Evolutionary conservation across 768 basidiomycete species (phyloP), one percentile per base, ranked within the genome.

Genomic region (Trametes cinnabarina): DNA sequence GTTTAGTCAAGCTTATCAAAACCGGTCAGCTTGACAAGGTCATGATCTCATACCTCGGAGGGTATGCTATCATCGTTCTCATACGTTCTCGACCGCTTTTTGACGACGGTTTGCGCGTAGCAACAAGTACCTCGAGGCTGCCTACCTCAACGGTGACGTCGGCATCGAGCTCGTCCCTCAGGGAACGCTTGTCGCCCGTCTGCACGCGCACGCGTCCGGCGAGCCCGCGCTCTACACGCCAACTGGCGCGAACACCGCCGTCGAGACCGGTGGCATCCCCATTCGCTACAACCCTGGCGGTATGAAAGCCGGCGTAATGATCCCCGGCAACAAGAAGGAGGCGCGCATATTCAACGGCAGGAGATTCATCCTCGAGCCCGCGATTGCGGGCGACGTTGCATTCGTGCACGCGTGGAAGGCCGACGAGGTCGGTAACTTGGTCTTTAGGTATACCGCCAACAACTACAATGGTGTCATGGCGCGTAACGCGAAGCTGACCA

Each of bases 141-240:
- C 83, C 61, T 95, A 90, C 72, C 82, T 94, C 52, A 79, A 80
- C 7, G 93, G 93, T 49, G 76, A 87, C 58, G 84, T 95, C 57
- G 84, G 87, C 12, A 74, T 94, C 47, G 93, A 95, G 68, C 85
- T 95, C 15, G 89, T 90, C 19, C 93, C 93, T 6, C 93, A 95
- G 73, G 93, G 92, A n/a, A 94, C 91, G 8, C 82, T 95, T 49
- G 83, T 88, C 19, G 93, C 94, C 68, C 86, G 92, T 58, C 79
- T 94, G 63, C 87, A 91, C 39, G 89, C 93, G 11, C 88, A 91
- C 61, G 93, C 90, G 12, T 87, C 90, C n/a, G 92, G 93, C 50
- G 92, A 94, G 62, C 92, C 93, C 17, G 92, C 87, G 28, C 90
- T 95, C 76, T 93, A 79, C 72, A 95, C 90, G 8, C 92, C 92